Percentiles rank a stretch among this genome's conserved stretches.
phyloP scores from a whole-genome alignment of 1,284 basidiomycete genomes.

The Papiliotrema flavescens region DNA sequence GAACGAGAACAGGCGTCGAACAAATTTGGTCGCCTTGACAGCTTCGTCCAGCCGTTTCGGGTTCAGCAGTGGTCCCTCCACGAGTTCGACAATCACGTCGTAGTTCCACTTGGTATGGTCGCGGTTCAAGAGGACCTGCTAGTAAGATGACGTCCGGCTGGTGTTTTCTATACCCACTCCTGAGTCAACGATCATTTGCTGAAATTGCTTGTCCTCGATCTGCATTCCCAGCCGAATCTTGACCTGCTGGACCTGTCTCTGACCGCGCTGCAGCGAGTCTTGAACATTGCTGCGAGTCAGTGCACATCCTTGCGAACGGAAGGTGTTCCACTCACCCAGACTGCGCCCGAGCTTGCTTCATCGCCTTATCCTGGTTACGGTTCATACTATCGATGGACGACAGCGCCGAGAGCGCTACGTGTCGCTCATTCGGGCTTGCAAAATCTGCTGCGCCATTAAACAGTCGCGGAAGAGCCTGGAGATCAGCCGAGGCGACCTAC shows the following conservation, averaged over 20 bases:
- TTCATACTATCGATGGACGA: conserved; percentile 89
- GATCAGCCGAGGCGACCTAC: not conserved
- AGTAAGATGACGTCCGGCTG: conserved; percentile 18
- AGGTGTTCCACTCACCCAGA: conserved; percentile 6
- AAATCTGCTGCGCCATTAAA: conserved; percentile 80
- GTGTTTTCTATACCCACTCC: conserved; percentile 55
- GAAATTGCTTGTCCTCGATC: conserved; percentile 89
- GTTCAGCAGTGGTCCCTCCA: conserved; percentile 89
- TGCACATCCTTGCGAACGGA: not conserved
- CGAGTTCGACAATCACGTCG: conserved; percentile 78
- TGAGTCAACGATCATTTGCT: conserved; percentile 74
- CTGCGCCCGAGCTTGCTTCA: conserved; percentile 10
- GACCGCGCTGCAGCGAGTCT: conserved; percentile 80
- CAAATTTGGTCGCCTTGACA: conserved; percentile 82
- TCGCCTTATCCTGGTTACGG: conserved; percentile 59
- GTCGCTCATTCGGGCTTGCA: conserved; percentile 59
- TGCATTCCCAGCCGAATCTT: conserved; percentile 85
- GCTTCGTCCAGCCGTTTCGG: conserved; percentile 94
- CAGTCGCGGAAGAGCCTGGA: conserved; percentile 74
- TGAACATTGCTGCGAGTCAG: conserved; percentile 49
- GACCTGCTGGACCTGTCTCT: conserved; percentile 83
- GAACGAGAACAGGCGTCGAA: conserved; percentile 82
- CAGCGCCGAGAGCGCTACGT: conserved; percentile 78
- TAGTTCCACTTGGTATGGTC: conserved; percentile 93
- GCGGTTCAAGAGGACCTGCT: conserved; percentile 76